Evolutionary conservation across 306 rosid species (phyloP), one percentile per base, ranked within the genome.

Genomic region (Aeschynomene evenia): DNA sequence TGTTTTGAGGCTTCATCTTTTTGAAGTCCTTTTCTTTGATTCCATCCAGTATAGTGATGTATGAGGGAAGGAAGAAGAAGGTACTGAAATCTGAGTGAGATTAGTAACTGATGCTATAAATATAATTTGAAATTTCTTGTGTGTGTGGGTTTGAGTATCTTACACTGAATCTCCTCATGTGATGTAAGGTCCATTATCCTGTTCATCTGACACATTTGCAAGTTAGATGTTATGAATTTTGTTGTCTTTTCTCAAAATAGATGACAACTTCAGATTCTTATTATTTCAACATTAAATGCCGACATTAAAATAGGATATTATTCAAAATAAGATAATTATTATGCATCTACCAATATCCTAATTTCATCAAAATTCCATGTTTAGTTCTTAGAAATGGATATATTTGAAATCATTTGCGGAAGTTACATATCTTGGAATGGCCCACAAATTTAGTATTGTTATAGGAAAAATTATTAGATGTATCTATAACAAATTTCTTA

Each of bases 231-330:
- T 31, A 22, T 15, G 58, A 63, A 66, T 46, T 39, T 63, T 0
- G 37, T 64, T 58, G 77, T 77, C 55, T 45, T 54, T 83, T 37
- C 66, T 62, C 36, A 64, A 68, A 67, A 26, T 29, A 59, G 69
- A 28, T 31, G 43, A 73, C 5, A 45, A 45, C 9, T 45, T 45
- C 3, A 5, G 8, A 45, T 4, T 45, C 51, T 45, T 45, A 45
- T 45, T 15, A 16, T 12, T 45, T 45, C 7, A 45, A n/a, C 51
- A 45, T n/a, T 40, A 3, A 40, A 40, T 40, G 15, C 48, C 7
- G 21, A n/a, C 5, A 12, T 43, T 15, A 45, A n/a, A 40, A n/a
- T 45, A 15, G 9, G 21, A 45, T 45, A n/a, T 16, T 15, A 11
- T 39, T 39, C 0, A 11, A 39, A 33, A 33, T n/a, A n/a, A n/a